Evolutionary conservation across 352 stramenopile species (phyloP), one percentile per base, ranked within the genome.

Genomic region (Hyaloperonospora brassicae): DNA sequence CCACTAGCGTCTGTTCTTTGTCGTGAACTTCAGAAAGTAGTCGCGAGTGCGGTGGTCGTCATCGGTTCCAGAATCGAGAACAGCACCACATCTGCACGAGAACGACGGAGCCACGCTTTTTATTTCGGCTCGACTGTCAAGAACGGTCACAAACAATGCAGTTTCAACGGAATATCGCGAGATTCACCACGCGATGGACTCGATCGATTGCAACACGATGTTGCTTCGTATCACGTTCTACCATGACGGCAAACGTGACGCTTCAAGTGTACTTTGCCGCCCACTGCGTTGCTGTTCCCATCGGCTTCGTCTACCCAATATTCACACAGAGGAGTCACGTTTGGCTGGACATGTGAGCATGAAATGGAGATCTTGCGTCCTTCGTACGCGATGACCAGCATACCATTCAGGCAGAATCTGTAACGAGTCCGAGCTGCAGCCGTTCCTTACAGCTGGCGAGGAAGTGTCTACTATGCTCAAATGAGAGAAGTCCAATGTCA

Each of bases 151-250:
- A 93, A 2, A 93, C 96, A 11, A n/a, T 97, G 78, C 22, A 99
- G 72, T 68, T 99, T 98, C 9, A 99, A 70, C n/a, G 94, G 93
- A 23, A 99, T 86, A 0, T 93, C 96, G 38, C 96, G 14, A 99
- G 70, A 1, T 94, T 89, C 70, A 99, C 96, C 17, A 99, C 64
- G 23, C 90, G 73, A 72, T 98, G 92, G 31, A n/a, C n/a, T n/a
- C n/a, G n/a, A n/a, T n/a, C n/a, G 34, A 98, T 78, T 40, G 89
- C 74, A 40, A 86, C 64, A 59, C 73, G 84, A 14, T 63, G 67
- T 24, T 66, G 39, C 5, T 50, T 49, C 13, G 52, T 34, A 27
- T 55, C 50, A 49, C 50, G 52, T 44, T 58, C 62, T 30, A 52
- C 45, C 40, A 42, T 62, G 12, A 81, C 71, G 24, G 59, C 61